Conservation (phyloP, 345 rosid species). For the Fremontodendron californicum region DNA sequence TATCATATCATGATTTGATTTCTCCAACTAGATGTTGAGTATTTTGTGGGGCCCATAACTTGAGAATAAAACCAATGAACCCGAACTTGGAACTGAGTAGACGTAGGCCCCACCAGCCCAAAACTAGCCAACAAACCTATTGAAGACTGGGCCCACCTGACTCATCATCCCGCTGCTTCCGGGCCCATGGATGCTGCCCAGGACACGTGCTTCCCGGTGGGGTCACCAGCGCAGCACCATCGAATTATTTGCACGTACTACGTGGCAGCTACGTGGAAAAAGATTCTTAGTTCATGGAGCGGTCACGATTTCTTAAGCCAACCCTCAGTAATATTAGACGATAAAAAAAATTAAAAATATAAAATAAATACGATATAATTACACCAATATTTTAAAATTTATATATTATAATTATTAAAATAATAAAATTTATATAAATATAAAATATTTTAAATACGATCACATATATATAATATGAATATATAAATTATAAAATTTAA, state of each 20-base stretch:
- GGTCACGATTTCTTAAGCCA: too few species aligned
- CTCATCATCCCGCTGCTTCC: constrained; percentile 12
- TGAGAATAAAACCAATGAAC: not conserved
- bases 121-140: not conserved
- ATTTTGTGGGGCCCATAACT: not conserved
- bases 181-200: not conserved
- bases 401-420: too few species aligned
- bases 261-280: constrained; percentile 17
- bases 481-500: too few species aligned
- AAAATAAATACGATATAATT: too few species aligned
- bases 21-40: constrained; percentile 16
- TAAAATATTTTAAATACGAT: too few species aligned
- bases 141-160: constrained; percentile 16
- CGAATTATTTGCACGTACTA: constrained; percentile 9
- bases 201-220: constrained; percentile 14
- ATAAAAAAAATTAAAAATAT: too few species aligned
- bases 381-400: too few species aligned
- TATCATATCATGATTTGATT: too few species aligned
- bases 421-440: too few species aligned
- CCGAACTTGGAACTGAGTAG: constrained; percentile 47
- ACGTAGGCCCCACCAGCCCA: constrained; percentile 40
- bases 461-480: too few species aligned
- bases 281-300: not conserved
- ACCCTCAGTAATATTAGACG: too few species aligned
- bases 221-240: constrained; percentile 20